phyloP scores from a whole-genome alignment of 2,329 filamentous ascomycete genomes.

The Cercospora beticola region DNA sequence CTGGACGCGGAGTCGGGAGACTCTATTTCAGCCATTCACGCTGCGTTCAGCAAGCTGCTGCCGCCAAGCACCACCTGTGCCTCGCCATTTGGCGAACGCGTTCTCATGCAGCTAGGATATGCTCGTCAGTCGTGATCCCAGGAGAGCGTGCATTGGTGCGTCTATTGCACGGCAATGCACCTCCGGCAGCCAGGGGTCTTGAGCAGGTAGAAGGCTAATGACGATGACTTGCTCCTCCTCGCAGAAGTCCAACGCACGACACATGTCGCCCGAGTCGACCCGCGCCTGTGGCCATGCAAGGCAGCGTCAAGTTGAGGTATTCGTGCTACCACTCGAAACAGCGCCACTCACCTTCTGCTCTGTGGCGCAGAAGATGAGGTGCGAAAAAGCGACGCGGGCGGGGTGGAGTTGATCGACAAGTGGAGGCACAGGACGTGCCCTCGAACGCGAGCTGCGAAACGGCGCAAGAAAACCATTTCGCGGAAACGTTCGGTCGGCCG shows the following conservation, averaged over 20 bases:
- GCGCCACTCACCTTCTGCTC: background rate
- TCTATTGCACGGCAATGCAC: slow-evolving; percentile 14
- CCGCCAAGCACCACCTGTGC: slow-evolving; percentile 6
- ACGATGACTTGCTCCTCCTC: background rate
- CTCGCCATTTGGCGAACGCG: slow-evolving; percentile 11
- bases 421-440: background rate
- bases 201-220: background rate
- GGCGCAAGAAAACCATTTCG: background rate
- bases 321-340: background rate
- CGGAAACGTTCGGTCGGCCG: background rate
- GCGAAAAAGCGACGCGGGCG: background rate
- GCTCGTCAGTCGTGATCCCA: slow-evolving; percentile 17
- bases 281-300: background rate
- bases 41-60: slow-evolving; percentile 19
- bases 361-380: background rate
- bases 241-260: background rate
- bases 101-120: slow-evolving; percentile 1
- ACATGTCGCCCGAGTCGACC: background rate
- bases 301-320: background rate
- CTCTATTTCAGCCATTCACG: slow-evolving; percentile 23
- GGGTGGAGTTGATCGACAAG: background rate
- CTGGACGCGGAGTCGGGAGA: slow-evolving; percentile 22
- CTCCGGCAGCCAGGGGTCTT: slow-evolving; percentile 17
- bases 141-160: slow-evolving; percentile 25
- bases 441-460: background rate